Base-by-base conservation (phyloP, 2,329 filamentous ascomycete genomes). In the Cladosporium sp. region DNA sequence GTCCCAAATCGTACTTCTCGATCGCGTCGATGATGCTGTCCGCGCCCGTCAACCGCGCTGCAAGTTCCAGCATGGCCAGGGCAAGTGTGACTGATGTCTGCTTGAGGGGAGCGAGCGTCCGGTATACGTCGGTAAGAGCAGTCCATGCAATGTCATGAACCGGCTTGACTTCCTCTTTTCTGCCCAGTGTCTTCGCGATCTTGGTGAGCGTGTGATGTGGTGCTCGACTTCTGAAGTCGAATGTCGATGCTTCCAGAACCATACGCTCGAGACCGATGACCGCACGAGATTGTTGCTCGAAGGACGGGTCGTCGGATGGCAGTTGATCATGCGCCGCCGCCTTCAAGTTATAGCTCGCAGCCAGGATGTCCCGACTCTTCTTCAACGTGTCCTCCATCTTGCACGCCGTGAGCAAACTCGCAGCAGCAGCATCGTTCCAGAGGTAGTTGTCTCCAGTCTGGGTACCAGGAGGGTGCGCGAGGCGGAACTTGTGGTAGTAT, bases 321-420 rank as follows among this genome's bases (percentile, higher is more conserved):
- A 89, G 77, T 77, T 90, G 79, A 79, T 92, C 85, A 78, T 91
- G 77, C 80, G 89, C 67, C 73, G 86, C 75, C 79, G 83, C 86
- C 79, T 93, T 95, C 44, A 96, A 81, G 75, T 97, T 97, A 79
- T 94, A 92, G 28, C 92, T 90, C 0, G 93, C 93, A 66, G 92
- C 96, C 18, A 98, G 83, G 68, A 99, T 96, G 69, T 99, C 95
- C 66, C 87, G 88, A 3, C 92, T 96, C 82, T 98, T 98, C 81
- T 99, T 99, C 71, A 97, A 86, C 0, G 95, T 99, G 78, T 99
- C 95, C 79, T 99, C 95, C 55, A 96, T 93, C 81, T 99, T 99
- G 83, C 94, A 98, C 2, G 93, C 93, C 2, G 93, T 91, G 74
- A 98, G 94, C 10, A 99, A 82, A 28, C 92, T 90, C 0, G 95